Evolutionary conservation across 257 asterid genomes (phyloP).

Genomic region (Voacanga thouarsii): DNA sequence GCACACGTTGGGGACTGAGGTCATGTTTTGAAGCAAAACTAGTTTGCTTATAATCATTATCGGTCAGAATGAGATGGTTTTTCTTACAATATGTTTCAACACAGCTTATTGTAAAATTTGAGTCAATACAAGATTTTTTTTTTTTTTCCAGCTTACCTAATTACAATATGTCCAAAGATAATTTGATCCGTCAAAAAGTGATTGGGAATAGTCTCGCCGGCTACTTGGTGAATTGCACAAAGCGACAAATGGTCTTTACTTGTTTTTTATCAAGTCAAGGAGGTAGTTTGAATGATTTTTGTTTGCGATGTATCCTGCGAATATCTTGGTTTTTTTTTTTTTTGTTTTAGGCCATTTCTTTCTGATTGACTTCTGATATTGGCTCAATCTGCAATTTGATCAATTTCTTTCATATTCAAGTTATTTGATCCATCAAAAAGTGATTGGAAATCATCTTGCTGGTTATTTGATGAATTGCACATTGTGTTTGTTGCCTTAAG

Average conservation of each 20-base stretch:
- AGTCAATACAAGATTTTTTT: no score
- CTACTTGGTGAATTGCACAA: background rate
- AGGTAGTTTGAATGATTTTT: background rate
- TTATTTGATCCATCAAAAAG: no score
- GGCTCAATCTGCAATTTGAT: no score
- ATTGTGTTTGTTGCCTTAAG: background rate
- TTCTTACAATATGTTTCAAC: no score
- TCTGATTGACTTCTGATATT: background rate
- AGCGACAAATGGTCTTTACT: background rate
- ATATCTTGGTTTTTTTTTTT: background rate
- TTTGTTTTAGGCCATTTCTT: background rate
- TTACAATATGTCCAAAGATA: background rate
- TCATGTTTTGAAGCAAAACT: no score
- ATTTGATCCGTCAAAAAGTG: background rate
- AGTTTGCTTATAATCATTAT: background rate
- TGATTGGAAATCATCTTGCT: no score
- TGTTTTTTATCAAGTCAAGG: background rate
- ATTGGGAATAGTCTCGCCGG: background rate
- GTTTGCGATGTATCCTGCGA: background rate
- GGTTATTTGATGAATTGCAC: no score
- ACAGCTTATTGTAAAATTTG: no score
- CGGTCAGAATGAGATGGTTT: background rate
- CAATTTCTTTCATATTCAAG: no score
- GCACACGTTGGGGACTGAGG: no score
- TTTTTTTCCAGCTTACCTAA: background rate